These are phyloP conservation scores for Phytophthora rubi DNA, from an alignment of 352 stramenopile species.

Conservation along the genomic window DNA sequence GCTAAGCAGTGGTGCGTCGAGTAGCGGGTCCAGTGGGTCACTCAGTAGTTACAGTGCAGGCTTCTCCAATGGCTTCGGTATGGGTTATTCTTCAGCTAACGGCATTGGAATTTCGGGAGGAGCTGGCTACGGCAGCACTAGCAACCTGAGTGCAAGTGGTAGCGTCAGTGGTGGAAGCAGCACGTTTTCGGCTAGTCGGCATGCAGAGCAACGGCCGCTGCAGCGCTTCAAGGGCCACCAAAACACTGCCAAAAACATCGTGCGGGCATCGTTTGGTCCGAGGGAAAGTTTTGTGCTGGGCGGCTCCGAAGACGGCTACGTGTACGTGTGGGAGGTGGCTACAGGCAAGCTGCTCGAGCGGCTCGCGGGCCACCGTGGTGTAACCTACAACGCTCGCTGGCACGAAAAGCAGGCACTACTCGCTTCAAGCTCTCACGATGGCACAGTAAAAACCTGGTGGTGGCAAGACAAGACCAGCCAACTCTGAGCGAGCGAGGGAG, in stretches of 20 bases:
- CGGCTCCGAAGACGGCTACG: conserved; percentile 83
- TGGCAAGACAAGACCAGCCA: conserved; percentile 71
- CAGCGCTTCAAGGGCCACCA: conserved; percentile 91
- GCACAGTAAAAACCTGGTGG: conserved; percentile 92
- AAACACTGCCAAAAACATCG: conserved; percentile 91
- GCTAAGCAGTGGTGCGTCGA: conserved; percentile 31
- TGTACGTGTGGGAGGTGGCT: conserved; percentile 90
- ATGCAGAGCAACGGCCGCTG: conserved; percentile 69
- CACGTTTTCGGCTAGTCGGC: conserved; percentile 35
- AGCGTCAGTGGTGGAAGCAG: conserved; percentile 29
- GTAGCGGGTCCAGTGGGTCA: conserved; percentile 35
- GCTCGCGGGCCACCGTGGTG: conserved; percentile 73
- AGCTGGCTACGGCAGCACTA: conserved; percentile 32
- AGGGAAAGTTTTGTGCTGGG: conserved; percentile 88
- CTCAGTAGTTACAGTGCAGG: conserved; percentile 33
- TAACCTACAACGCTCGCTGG: conserved; percentile 89
- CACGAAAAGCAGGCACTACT: conserved; percentile 88
- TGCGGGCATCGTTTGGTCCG: conserved; percentile 84
- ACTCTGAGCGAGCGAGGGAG: conserved; percentile 3
- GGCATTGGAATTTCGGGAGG: conserved; percentile 25
- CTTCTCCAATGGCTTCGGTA: conserved; percentile 28
- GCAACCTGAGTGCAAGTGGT: conserved; percentile 34
- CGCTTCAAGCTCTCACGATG: conserved; percentile 86
- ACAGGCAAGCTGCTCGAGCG: conserved; percentile 87
- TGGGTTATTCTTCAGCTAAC: conserved; percentile 27